phyloP scores from a whole-genome alignment of 2,329 filamentous ascomycete genomes.

The Botrytis byssoidea region DNA sequence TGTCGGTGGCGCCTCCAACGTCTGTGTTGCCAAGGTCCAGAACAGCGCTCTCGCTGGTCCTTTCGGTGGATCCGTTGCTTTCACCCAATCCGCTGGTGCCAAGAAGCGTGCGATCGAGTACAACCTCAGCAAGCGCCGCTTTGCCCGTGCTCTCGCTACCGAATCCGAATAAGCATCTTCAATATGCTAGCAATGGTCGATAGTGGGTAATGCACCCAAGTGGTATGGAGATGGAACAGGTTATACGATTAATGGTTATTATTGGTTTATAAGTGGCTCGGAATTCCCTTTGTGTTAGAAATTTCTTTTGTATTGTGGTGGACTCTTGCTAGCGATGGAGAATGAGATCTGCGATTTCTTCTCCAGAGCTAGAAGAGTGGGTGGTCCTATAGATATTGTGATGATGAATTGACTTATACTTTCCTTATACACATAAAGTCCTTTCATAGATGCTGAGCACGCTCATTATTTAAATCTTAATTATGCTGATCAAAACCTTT shows the following conservation, averaged over 20 bases:
- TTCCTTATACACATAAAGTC: conserved; percentile 9
- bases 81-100: conserved; percentile 58
- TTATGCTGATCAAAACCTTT: conserved; percentile 20
- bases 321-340: background rate
- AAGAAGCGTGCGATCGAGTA: conserved; percentile 63
- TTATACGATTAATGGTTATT: conserved; percentile 8
- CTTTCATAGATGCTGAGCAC: conserved; percentile 16
- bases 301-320: conserved; percentile 5
- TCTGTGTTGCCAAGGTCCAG: conserved; percentile 64
- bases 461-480: conserved; percentile 12
- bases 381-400: conserved; percentile 12
- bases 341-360: conserved; percentile 16
- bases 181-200: background rate
- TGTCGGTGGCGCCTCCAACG: conserved; percentile 57
- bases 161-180: conserved; percentile 27
- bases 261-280: background rate
- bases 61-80: conserved; percentile 65
- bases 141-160: conserved; percentile 34
- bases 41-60: conserved; percentile 62
- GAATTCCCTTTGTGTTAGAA: conserved; percentile 15
- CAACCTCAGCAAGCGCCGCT: conserved; percentile 41
- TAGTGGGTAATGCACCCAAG: background rate
- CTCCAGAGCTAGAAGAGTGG: background rate
- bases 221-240: background rate
- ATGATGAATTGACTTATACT: conserved; percentile 14